Evolutionary conservation across 2,329 filamentous ascomycete species (phyloP), one percentile per base, ranked within the genome.

Genomic region (Sporothrix variecibatus): DNA sequence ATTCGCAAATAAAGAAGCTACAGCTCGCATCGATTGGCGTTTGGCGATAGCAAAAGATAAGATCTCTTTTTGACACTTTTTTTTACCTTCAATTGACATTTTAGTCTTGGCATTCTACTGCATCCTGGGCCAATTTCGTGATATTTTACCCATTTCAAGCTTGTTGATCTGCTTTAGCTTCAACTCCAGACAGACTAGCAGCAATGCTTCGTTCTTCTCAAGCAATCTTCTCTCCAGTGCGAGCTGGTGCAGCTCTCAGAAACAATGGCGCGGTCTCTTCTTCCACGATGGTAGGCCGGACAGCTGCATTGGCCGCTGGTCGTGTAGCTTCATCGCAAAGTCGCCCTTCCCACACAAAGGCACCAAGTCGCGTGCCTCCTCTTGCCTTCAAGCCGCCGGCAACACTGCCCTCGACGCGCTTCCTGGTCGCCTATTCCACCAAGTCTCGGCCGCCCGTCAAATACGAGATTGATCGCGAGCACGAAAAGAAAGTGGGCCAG

Each of bases 401-500:
- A 23, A 15, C 64, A 11, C 12, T 34, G 23, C 26, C 46, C 1
- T 65, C 28, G n/a, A 69, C 26, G 12, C 64, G 51, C 6, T 46
- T 53, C 3, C 38, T 62, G 2, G 46, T 46, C 15, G 40, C 69
- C 12, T 78, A 76, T 71, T 77, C 79, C 3, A 79, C 62, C 20
- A 69, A 49, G 17, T 17, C n/a, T 2, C 62, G 73, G 6, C 51
- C 51, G 3, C 73, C 73, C 1, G 73, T 74, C 20, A 23, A 72
- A 43, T 43, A 53, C 28, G 34, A 81, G 53, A 87, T 88, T 72
- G 86, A 93, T 77, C 82, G 80, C 58, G 84, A 91, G 76, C 83
- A 83, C 40, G 91, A 93, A 80, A 85, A 86, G 65, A 83, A 86
- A 76, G 78, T 89, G 9, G 86, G 82, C 15, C 78, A 90, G 67